Evolutionary conservation across 2,329 filamentous ascomycete genomes (phyloP), one percentile per base, ranked within the genome.

Genomic region (Hymenoscyphus scutula): DNA sequence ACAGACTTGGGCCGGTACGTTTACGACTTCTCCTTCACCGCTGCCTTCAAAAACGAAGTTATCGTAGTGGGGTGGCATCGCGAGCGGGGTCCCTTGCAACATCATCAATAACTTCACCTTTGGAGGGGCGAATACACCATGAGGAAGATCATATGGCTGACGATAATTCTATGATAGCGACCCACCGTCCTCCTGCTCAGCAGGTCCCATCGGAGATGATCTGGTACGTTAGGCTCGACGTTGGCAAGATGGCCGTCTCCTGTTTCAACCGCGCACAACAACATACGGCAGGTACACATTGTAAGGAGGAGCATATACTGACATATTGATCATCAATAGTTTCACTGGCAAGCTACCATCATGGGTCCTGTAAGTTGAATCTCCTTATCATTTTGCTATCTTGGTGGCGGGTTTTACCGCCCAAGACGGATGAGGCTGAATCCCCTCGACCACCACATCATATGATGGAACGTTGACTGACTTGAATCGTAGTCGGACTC

Each of bases 301-400:
- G 29, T 30, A 13, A 59, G 25, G 30, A 60, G 62, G 62, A 54
- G 17, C 30, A 53, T 64, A 67, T 65, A 64, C 77, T 80, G 67
- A 80, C 71, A 60, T 58, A 32, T 38, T 64, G 29, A 56, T 55
- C 53, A 62, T 64, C 45, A 61, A 65, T 71, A 99, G 94, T 99
- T 99, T 77, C 95, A 98, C 88, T 99, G 95, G 95, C 95, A 99
- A 89, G 95, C 95, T 75, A 99, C 95, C 59, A 99, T 99, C 78
- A 99, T 99, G 95, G 95, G 95, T 80, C 95, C 95, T 77, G 92
- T 96, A 88, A 87, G 91, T 87, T 63, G 65, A 61, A 59, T 72
- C 63, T 65, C 74, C 70, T 70, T 68, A 66, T 63, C 51, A 60
- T 58, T 58, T 55, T 57, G 58, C 23, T 59, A 53, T 32, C 61